These are phyloP conservation scores for Stemphylium lycopersici DNA, from an alignment of 2,329 filamentous ascomycete genomes.

Conservation along the genomic window DNA sequence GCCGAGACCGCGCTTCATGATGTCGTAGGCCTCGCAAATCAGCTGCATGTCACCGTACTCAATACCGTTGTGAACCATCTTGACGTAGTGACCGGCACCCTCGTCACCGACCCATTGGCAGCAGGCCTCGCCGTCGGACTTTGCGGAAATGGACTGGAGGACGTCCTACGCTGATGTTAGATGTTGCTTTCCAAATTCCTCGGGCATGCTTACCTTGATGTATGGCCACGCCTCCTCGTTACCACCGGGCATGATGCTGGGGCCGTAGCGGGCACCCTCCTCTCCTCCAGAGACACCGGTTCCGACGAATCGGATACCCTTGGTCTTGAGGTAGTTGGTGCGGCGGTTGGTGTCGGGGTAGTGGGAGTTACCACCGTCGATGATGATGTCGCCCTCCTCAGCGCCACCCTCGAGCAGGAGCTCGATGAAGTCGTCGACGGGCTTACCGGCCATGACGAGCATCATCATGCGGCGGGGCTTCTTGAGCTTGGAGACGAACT, in stretches of 20 bases:
- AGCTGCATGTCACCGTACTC: constrained; percentile 99
- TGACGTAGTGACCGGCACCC: constrained; percentile 99
- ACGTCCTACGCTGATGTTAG: constrained; percentile 66
- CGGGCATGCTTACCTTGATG: constrained; percentile 68
- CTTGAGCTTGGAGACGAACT: constrained; percentile 97
- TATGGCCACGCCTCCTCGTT: constrained; percentile 97
- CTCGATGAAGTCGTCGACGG: constrained; percentile 99
- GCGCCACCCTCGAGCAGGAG: constrained; percentile 68
- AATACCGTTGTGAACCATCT: constrained; percentile 99
- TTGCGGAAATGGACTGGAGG: constrained; percentile 96
- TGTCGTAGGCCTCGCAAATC: constrained; percentile 99
- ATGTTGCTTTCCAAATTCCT: not conserved
- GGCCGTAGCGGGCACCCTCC: constrained; percentile 97
- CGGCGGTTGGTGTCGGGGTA: constrained; percentile 99
- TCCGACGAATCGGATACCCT: constrained; percentile 95
- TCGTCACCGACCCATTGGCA: constrained; percentile 99
- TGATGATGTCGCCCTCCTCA: constrained; percentile 86
- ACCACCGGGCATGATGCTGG: constrained; percentile 98
- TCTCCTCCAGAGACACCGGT: constrained; percentile 98
- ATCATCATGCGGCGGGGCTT: constrained; percentile 96
- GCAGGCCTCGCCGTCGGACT: constrained; percentile 96
- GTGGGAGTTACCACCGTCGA: constrained; percentile 99
- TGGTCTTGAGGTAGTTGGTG: constrained; percentile 81
- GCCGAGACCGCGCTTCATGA: constrained; percentile 97
- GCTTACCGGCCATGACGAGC: constrained; percentile 96